These are phyloP conservation scores for Chrysoporthe deuterocubensis DNA, from an alignment of 2,329 filamentous ascomycete species.

Conservation along the genomic window DNA sequence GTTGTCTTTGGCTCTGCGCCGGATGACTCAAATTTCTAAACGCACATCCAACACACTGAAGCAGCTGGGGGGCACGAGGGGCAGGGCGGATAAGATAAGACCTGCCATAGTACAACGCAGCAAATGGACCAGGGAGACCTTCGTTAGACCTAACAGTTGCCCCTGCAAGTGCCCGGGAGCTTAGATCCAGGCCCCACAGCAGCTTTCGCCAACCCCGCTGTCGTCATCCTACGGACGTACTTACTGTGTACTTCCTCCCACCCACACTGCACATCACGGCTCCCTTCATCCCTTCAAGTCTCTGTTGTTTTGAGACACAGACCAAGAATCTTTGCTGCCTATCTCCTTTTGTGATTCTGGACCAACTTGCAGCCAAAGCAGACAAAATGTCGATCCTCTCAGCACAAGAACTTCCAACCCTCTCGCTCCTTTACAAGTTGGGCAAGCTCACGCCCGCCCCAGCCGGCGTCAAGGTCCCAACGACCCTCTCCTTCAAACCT, in stretches of 20 bases:
- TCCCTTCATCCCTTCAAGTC: too few species aligned
- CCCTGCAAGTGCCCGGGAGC: conserved; percentile 16
- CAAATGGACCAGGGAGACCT: too few species aligned
- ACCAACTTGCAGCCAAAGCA: not conserved
- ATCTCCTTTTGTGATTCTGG: too few species aligned
- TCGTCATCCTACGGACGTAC: conserved; percentile 17
- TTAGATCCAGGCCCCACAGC: conserved; percentile 11
- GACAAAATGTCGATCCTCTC: conserved; percentile 45
- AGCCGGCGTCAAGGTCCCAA: conserved; percentile 24
- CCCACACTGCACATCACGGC: too few species aligned
- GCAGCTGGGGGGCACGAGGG: conserved; percentile 6
- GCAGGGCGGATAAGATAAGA: conserved; percentile 28
- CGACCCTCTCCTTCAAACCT: conserved; percentile 33
- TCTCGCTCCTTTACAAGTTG: conserved; percentile 68
- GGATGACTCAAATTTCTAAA: conserved; percentile 27
- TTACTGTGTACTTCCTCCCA: not conserved
- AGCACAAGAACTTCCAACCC: conserved; percentile 62
- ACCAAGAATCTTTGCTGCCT: not conserved
- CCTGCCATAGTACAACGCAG: not conserved
- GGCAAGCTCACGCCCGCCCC: conserved; percentile 47
- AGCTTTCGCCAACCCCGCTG: conserved; percentile 23
- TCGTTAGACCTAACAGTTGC: not conserved
- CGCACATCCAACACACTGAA: conserved; percentile 15
- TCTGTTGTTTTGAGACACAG: not conserved
- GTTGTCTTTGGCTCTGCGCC: conserved; percentile 1